Conservation (phyloP, 768 basidiomycete species). For the Lactifluus rugatus region DNA sequence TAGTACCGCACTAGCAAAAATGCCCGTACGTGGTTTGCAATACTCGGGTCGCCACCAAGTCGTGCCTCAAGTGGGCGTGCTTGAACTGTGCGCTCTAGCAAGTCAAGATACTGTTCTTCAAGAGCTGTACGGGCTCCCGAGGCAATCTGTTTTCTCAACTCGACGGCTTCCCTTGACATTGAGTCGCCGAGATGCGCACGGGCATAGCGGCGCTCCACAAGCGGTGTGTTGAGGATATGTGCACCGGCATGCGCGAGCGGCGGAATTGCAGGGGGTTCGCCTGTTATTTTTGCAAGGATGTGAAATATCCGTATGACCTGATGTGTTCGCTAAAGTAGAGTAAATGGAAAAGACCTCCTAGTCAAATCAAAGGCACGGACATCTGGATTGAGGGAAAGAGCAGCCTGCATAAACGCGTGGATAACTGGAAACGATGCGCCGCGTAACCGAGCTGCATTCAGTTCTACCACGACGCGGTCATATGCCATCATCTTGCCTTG, state of each 20-base stretch:
- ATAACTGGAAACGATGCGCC: conserved; percentile 69
- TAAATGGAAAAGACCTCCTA: background rate
- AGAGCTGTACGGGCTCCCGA: conserved; percentile 70
- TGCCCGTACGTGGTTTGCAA: conserved; percentile 82
- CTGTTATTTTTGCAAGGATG: conserved; percentile 65
- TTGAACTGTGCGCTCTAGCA: conserved; percentile 75
- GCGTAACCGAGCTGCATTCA: conserved; percentile 65
- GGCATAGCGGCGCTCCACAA: conserved; percentile 78
- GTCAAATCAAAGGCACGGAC: conserved; percentile 30
- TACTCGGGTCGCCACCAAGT: conserved; percentile 85
- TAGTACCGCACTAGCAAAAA: conserved; percentile 78
- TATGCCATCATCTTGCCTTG: conserved; percentile 96
- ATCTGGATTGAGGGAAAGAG: conserved; percentile 47
- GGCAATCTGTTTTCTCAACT: conserved; percentile 64
- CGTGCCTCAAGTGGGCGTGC: conserved; percentile 74
- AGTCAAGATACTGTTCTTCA: conserved; percentile 83
- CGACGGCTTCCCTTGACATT: conserved; percentile 54
- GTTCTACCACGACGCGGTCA: conserved; percentile 66
- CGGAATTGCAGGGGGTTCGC: conserved; percentile 64
- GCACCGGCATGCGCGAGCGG: conserved; percentile 72
- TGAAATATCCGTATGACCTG: conserved; percentile 66
- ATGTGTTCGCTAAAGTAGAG: conserved; percentile 33
- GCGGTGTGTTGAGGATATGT: conserved; percentile 70
- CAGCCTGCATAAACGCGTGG: conserved; percentile 60
- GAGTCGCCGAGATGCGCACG: conserved; percentile 59